Evolutionary conservation across 495 filamentous ascomycete species (phyloP).

Genomic region (Hypoxylon intermedium): DNA sequence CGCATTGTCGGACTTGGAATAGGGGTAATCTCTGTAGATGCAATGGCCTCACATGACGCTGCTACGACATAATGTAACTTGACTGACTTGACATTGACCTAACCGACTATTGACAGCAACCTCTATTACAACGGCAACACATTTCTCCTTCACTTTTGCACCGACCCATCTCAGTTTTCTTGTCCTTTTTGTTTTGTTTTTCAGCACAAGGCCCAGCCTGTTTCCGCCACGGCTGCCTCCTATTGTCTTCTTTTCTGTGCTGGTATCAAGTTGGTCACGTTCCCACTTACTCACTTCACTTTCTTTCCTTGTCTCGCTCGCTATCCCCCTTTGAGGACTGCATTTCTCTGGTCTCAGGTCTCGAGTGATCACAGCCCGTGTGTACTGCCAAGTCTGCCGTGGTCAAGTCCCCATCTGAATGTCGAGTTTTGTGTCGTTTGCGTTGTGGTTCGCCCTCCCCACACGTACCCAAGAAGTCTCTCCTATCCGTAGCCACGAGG

Average conservation of each 20-base stretch:
- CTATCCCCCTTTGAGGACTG: neutral
- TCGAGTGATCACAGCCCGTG: slow-evolving; percentile 1
- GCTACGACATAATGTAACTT: slow-evolving; percentile 11
- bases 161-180: neutral
- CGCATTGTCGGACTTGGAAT: too few relatives aligned
- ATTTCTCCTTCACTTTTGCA: neutral
- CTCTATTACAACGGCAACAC: slow-evolving; percentile 11
- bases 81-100: slow-evolving; percentile 22
- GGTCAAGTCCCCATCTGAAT: slow-evolving; percentile 18
- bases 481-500: slow-evolving; percentile 3
- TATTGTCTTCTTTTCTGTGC: neutral
- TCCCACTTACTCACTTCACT: slow-evolving; percentile 20
- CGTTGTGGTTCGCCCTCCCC: slow-evolving; percentile 26
- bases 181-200: neutral
- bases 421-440: slow-evolving; percentile 22
- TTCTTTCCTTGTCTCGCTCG: slow-evolving; percentile 9
- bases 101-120: slow-evolving; percentile 9
- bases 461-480: slow-evolving; percentile 1
- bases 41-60: neutral
- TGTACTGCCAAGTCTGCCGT: slow-evolving; percentile 1
- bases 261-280: slow-evolving; percentile 20
- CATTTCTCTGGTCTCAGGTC: slow-evolving; percentile 1
- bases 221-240: neutral
- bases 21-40: too few relatives aligned
- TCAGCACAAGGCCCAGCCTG: neutral